These are phyloP conservation scores for Fusarium nurragi DNA, from an alignment of 2,329 filamentous ascomycete genomes.

Conservation along the genomic window DNA sequence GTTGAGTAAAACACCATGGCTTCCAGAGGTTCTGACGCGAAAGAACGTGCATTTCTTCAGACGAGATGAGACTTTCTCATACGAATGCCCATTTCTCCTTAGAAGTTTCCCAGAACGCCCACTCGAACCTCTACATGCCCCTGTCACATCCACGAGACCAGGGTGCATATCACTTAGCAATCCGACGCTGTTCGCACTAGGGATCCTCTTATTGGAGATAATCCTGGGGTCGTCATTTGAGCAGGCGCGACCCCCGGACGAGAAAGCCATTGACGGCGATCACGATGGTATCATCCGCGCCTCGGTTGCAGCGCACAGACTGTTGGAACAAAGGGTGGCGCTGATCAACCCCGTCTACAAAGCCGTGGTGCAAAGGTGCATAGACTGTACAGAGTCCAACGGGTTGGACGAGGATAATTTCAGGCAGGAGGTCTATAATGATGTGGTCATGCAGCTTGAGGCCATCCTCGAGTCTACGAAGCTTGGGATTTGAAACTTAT, in stretches of 20 bases:
- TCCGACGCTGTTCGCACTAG: slow-evolving; percentile 19
- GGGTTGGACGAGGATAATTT: slow-evolving; percentile 20
- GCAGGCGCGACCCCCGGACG: not conserved
- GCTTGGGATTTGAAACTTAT: slow-evolving; percentile 5
- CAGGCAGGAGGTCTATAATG: slow-evolving; percentile 7
- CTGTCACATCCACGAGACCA: accelerated
- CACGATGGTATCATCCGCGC: not conserved
- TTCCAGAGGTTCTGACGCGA: slow-evolving; percentile 2
- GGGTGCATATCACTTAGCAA: not conserved
- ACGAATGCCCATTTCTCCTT: slow-evolving; percentile 2
- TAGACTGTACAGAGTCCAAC: slow-evolving; percentile 9
- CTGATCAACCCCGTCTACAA: slow-evolving; percentile 12
- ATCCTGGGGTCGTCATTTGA: slow-evolving; percentile 14
- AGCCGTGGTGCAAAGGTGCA: slow-evolving; percentile 12
- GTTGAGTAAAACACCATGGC: slow-evolving; percentile 32
- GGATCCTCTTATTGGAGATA: slow-evolving; percentile 22
- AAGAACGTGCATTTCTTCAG: slow-evolving; percentile 15
- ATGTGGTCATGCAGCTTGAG: slow-evolving; percentile 22
- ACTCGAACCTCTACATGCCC: accelerated
- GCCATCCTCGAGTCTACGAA: slow-evolving; percentile 11
- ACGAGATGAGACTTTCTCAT: not conserved
- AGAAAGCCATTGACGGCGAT: not conserved
- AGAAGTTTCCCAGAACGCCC: accelerated
- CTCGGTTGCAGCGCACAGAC: not conserved
- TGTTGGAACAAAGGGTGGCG: slow-evolving; percentile 10